phyloP scores from a whole-genome alignment of 768 basidiomycete species.

The Clitopilus hobsonii region DNA sequence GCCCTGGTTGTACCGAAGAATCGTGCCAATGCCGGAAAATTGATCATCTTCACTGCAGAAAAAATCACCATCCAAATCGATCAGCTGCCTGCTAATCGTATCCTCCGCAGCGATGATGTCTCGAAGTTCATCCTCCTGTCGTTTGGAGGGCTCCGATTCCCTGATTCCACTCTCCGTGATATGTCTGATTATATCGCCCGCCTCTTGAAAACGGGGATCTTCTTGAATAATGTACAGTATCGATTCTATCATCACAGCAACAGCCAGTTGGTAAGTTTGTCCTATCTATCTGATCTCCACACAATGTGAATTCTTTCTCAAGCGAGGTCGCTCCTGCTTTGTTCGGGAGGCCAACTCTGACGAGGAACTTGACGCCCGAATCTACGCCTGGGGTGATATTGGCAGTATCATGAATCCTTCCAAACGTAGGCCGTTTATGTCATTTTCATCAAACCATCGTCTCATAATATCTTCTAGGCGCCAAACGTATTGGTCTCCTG shows the following conservation, averaged over 20 bases:
- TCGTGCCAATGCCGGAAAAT: constrained; percentile 35
- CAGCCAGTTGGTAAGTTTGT: constrained; percentile 51
- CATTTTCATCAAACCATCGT: not conserved
- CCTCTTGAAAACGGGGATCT: constrained; percentile 50
- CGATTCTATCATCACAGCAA: constrained; percentile 72
- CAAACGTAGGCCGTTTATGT: constrained; percentile 41
- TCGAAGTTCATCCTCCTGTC: constrained; percentile 52
- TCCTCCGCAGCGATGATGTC: constrained; percentile 53
- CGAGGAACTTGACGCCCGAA: constrained; percentile 50
- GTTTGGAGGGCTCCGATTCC: constrained; percentile 51
- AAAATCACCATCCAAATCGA: constrained; percentile 46
- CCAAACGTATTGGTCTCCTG: constrained; percentile 63
- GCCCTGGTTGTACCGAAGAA: constrained; percentile 21
- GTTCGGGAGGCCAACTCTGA: constrained; percentile 51
- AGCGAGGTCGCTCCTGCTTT: constrained; percentile 64
- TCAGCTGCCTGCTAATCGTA: constrained; percentile 52
- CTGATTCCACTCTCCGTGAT: constrained; percentile 41
- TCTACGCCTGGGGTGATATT: constrained; percentile 58
- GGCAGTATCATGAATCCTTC: constrained; percentile 57
- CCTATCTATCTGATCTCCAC: not conserved
- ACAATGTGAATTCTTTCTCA: not conserved
- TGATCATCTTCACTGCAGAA: constrained; percentile 45
- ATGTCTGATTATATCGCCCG: constrained; percentile 53
- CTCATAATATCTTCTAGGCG: constrained; percentile 35
- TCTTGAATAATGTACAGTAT: constrained; percentile 55